phyloP scores from a whole-genome alignment of 2,329 filamentous ascomycete species.

The Penicillium sumatraense region DNA sequence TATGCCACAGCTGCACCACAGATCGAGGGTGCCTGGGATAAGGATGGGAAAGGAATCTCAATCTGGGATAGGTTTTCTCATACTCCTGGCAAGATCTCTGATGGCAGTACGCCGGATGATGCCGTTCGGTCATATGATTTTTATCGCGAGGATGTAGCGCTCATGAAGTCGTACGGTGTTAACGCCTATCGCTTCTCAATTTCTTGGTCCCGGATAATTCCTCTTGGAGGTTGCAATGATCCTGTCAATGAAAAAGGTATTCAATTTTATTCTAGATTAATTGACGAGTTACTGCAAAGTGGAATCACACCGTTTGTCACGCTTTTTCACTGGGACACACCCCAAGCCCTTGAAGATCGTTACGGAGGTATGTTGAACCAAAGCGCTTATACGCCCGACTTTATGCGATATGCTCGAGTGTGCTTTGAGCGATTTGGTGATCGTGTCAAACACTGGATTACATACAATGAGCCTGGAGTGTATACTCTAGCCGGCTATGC shows the following conservation, averaged over 20 bases:
- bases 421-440: slow-evolving; percentile 72
- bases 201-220: slow-evolving; percentile 75
- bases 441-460: slow-evolving; percentile 82
- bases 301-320: slow-evolving; percentile 79
- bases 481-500: slow-evolving; percentile 77
- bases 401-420: slow-evolving; percentile 74
- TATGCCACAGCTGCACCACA: slow-evolving; percentile 52
- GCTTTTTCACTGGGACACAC: slow-evolving; percentile 82
- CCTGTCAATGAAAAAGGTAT: slow-evolving; percentile 77
- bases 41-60: slow-evolving; percentile 75
- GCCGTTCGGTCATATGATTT: slow-evolving; percentile 83
- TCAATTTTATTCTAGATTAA: slow-evolving; percentile 74
- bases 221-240: slow-evolving; percentile 74
- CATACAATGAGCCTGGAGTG: slow-evolving; percentile 84
- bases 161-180: slow-evolving; percentile 73
- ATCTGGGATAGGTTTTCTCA: slow-evolving; percentile 84
- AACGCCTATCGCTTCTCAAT: slow-evolving; percentile 80
- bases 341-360: slow-evolving; percentile 72
- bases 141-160: slow-evolving; percentile 71
- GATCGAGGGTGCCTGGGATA: slow-evolving; percentile 73
- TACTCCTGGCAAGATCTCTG: slow-evolving; percentile 76
- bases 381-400: slow-evolving; percentile 76
- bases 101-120: slow-evolving; percentile 70
- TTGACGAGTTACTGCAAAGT: slow-evolving; percentile 73
- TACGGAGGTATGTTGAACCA: slow-evolving; percentile 79